Evolutionary conservation across 208 protist genomes (phyloP), one percentile per base, ranked within the genome.

Genomic region (Wallacemonas sp.): DNA sequence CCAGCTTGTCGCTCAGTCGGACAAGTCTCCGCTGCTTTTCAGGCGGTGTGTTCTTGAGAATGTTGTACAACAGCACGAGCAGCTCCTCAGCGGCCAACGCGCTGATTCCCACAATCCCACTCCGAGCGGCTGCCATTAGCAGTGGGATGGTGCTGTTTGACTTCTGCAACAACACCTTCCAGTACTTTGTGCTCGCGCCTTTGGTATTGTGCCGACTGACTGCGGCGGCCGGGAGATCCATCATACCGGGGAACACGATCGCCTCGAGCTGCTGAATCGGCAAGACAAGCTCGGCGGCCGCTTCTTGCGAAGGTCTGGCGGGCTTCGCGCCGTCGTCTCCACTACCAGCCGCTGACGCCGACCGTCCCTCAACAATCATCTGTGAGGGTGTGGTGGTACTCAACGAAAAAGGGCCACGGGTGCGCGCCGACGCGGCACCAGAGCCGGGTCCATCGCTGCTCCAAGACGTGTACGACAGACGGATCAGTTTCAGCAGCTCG

Each of bases 21-120:
- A 88, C 71, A 0, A 76, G 65, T 48, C 63, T 77, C 29, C 58
- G 29, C 62, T 80, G 72, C 61, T 73, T 68, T 21, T 79, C 69
- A 5, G 41, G 30, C 9, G 74, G 10, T 61, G 61, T 70, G 38
- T 67, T 71, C 27, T 70, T 75, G 26, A 91, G 63, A 3, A 94
- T 63, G 54, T 91, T 91, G 71, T 91, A 94, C 9, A 94, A 39
- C 21, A 91, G 46, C 8, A 82, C 85, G 17, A 91, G 61, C 19
- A 91, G 15, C 8, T 64, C 68, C 24, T 71, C 69, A 0, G 57
- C 78, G 15, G 81, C 76, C 4, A 76, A 54, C 2, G 68, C 54
- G 39, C 82, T 78, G 2, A 52, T 50, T 22, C 65, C 27, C 8
- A 85, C 70, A 36, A 82, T 37, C 24, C 83, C 74, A 30, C 73